A percentile compares a stretch with the other conserved stretches of the same genome.
phyloP scores from a whole-genome alignment of 495 filamentous ascomycete species.

The Penicillium nucicola region DNA sequence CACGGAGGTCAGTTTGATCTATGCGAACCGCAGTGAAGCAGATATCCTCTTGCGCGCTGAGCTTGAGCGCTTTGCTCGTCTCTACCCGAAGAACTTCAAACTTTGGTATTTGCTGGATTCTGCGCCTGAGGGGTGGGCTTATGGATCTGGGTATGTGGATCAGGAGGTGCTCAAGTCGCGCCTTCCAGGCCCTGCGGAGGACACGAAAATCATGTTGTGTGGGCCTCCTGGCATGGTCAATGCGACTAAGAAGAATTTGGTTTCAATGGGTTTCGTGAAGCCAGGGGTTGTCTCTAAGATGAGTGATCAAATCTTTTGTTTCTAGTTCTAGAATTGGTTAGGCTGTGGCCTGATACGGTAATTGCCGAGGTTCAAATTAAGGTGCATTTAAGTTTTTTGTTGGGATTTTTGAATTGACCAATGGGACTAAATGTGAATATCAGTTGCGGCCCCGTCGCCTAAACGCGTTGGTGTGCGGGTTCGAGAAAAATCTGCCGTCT shows the following conservation, averaged over 20 bases:
- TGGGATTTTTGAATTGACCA: background rate
- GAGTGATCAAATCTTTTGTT: conserved; percentile 39
- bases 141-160: conserved; percentile 28
- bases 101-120: conserved; percentile 45
- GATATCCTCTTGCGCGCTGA: conserved; percentile 43
- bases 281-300: conserved; percentile 36
- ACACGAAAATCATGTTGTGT: conserved; percentile 38
- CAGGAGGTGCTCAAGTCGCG: conserved; percentile 17
- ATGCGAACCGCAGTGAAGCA: conserved; percentile 38
- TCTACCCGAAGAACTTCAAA: conserved; percentile 39
- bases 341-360: background rate
- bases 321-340: conserved; percentile 12
- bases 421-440: background rate
- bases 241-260: conserved; percentile 35
- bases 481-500: background rate
- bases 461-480: background rate
- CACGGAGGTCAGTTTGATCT: conserved; percentile 48
- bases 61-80: conserved; percentile 44
- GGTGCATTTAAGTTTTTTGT: background rate
- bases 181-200: conserved; percentile 20
- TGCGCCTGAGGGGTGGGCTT: conserved; percentile 25
- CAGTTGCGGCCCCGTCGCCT: background rate
- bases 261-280: conserved; percentile 27
- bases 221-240: conserved; percentile 41
- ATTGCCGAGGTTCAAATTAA: conserved; percentile 7